Evolutionary conservation across 2,329 filamentous ascomycete genomes (phyloP).

Genomic region (Cryphonectria radicalis): DNA sequence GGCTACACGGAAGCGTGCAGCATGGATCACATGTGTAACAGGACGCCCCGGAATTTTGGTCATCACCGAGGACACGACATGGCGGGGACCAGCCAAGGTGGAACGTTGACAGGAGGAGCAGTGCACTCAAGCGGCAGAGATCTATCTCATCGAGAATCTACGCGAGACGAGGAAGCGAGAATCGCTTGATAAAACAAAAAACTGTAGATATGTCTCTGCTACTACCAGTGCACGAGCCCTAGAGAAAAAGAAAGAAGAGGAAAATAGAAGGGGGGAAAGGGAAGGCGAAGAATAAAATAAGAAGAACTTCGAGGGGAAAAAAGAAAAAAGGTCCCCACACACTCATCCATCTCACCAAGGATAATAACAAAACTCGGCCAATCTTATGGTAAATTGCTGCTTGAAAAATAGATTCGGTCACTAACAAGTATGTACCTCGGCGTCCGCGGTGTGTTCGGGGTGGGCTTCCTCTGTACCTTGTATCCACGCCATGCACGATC

Average conservation of each 20-base stretch:
- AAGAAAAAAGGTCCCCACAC: not conserved
- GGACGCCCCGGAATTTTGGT: not conserved
- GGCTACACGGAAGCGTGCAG: not conserved
- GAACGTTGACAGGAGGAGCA: not conserved
- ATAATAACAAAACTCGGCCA: not conserved
- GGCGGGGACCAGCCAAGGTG: not conserved
- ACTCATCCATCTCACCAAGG: not conserved
- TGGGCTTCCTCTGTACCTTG: not conserved
- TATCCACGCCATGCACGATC: constrained; percentile 11
- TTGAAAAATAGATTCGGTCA: not conserved
- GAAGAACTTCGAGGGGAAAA: not conserved
- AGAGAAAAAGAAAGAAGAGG: not conserved
- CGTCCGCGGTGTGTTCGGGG: not conserved
- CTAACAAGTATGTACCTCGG: not conserved
- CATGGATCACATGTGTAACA: not conserved
- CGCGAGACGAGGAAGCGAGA: not conserved
- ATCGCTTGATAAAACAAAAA: not conserved
- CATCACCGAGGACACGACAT: not conserved
- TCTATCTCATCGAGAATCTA: constrained; percentile 5
- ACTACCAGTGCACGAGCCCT: not conserved
- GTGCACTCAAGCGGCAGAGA: not conserved
- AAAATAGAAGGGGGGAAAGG: not conserved
- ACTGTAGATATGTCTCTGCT: not conserved
- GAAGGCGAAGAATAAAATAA: not conserved
- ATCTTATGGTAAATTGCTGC: constrained; percentile 7